Base-by-base conservation (phyloP, 805 yeast species). In the Naumovozyma baii region DNA sequence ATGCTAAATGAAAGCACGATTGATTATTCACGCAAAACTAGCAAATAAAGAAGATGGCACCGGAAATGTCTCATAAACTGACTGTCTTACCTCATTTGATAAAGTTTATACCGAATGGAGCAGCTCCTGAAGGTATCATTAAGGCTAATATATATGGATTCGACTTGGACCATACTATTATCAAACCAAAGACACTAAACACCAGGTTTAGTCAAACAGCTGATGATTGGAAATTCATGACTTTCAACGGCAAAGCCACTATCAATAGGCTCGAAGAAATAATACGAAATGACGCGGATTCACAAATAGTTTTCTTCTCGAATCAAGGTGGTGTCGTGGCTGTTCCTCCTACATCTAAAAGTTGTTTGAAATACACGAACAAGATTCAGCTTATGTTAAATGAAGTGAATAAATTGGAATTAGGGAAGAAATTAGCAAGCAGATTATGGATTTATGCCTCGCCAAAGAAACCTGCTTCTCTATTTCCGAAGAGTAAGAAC, bases 131-230 rank as follows among this genome's bases (percentile, higher is more conserved):
- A 13, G 14, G 5, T 14, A 29, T 12, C 13, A 13, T 38, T 2
- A 38, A 44, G 3, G 42, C 64, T 2, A 68, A 67, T 32, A 50
- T 82, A 1, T 85, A 85, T 2, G 82, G 83, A 0, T 90, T 88
- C 59, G 97, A 90, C 58, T 65, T 90, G 37, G 98, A 90, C 63
- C 80, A 76, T 7, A 90, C 97, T 0, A 49, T 90, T 5, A 74
- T 85, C 0, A 55, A 56, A 13, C 78, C 95, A 0, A 79, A 74
- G 52, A 40, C 39, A 10, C 48, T 54, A 1, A 50, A 52, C 20
- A 70, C 83, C 0, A 70, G 66, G 35, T 85, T 79, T 53, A 69
- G 86, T 0, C 60, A 69, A 18, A 63, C 73, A 5, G 71, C 82
- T 1, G 44, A 58, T 3, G 97, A 90, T 58, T 90, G 97, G 97